A percentile compares a stretch with the other conserved stretches of the same genome.
phyloP scores from a whole-genome alignment of 306 rosid genomes.

The Ochetophila trinervis region DNA sequence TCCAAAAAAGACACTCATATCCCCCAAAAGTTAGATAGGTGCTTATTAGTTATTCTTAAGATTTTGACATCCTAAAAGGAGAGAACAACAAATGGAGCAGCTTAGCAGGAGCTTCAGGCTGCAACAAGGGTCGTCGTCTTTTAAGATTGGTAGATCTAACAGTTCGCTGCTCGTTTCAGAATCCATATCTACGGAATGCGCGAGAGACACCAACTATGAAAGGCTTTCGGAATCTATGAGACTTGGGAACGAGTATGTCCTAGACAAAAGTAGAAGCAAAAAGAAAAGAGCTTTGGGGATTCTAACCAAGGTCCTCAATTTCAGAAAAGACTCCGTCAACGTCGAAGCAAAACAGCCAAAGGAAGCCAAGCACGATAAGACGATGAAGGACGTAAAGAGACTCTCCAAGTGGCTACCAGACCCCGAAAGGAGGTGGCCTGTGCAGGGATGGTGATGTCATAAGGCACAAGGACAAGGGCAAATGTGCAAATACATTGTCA shows the following conservation, averaged over 20 bases:
- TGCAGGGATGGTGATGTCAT: slow-evolving; percentile 56
- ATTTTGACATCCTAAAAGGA: no score
- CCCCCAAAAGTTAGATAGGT: no score
- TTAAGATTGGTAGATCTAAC: slow-evolving; percentile 17
- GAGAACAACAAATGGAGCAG: background rate
- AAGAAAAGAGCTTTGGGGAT: slow-evolving; percentile 25
- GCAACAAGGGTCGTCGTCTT: background rate
- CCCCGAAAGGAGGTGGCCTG: slow-evolving; percentile 53
- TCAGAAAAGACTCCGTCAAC: slow-evolving; percentile 17
- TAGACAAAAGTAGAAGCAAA: slow-evolving; percentile 17
- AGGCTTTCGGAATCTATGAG: slow-evolving; percentile 42
- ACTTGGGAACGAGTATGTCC: slow-evolving; percentile 18
- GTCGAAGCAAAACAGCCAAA: background rate
- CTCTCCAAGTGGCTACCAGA: slow-evolving; percentile 66
- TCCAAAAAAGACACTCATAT: no score
- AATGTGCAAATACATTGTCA: background rate
- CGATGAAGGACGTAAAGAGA: slow-evolving; percentile 29
- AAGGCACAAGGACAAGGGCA: background rate
- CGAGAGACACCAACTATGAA: slow-evolving; percentile 36
- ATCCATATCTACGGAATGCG: slow-evolving; percentile 28
- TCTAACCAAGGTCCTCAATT: slow-evolving; percentile 34
- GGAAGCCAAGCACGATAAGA: background rate
- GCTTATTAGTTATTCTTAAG: no score
- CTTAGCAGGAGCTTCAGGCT: slow-evolving; percentile 30
- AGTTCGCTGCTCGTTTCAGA: slow-evolving; percentile 28